Evolutionary conservation across 176 grass and related monocot genomes (phyloP).

Genomic region (Urochloa ruziziensis): DNA sequence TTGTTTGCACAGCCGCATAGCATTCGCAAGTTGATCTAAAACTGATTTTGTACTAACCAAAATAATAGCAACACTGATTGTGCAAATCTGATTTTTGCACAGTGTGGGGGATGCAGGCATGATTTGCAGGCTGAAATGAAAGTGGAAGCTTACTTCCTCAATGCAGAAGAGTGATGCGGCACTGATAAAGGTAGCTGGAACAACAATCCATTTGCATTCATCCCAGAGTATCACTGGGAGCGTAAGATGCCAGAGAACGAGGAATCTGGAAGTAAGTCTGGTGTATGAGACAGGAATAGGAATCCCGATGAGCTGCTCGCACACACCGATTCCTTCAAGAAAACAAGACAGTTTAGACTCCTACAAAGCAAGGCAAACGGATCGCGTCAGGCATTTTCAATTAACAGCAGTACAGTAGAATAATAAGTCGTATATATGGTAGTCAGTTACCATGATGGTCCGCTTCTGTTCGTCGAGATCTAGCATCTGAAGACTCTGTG

Average conservation of each 20-base stretch:
- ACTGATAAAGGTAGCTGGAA: constrained; percentile 95
- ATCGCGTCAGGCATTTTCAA: constrained; percentile 38
- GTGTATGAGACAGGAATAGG: constrained; percentile 92
- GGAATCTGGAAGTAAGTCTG: constrained; percentile 85
- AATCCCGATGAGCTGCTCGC: constrained; percentile 79
- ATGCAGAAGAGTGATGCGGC: constrained; percentile 96
- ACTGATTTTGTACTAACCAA: neutral
- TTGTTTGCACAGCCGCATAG: neutral
- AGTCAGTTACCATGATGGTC: constrained; percentile 72
- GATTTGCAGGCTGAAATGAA: neutral
- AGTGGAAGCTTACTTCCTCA: constrained; percentile 77
- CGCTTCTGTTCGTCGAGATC: constrained; percentile 67
- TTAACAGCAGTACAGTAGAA: too few relatives aligned
- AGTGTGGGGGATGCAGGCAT: neutral
- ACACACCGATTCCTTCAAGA: constrained; percentile 79
- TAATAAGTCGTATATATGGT: too few relatives aligned
- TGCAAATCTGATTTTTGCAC: neutral
- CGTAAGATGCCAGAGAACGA: constrained; percentile 94
- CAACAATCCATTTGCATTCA: constrained; percentile 92
- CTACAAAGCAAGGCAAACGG: constrained; percentile 43
- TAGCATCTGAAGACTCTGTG: constrained; percentile 62
- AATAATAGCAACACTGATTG: too few relatives aligned
- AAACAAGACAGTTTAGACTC: constrained; percentile 84
- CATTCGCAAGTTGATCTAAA: neutral
- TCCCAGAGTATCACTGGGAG: constrained; percentile 93